Conservation (phyloP, 192 early-diverging fungal species). For the Gamsiella multidivaricata region DNA sequence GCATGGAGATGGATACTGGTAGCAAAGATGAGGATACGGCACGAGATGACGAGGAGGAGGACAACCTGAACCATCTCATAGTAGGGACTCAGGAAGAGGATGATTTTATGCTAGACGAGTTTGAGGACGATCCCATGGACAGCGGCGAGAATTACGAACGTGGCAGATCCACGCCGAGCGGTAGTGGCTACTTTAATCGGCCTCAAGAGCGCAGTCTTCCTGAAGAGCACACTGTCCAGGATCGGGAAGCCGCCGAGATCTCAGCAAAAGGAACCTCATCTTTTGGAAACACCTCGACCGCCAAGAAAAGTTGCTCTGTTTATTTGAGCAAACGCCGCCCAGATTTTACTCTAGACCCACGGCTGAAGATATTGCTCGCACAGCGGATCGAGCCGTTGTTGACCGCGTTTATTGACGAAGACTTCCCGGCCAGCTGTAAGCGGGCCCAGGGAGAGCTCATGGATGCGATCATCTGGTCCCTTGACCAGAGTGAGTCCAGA, state of each 20-base stretch:
- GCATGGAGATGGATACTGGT: neutral
- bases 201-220: conserved; percentile 15
- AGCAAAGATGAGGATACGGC: conserved; percentile 10
- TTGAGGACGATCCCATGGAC: conserved; percentile 11
- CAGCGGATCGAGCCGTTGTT: conserved; percentile 38
- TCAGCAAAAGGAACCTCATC: neutral
- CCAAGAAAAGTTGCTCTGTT: neutral
- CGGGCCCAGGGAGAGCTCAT: conserved; percentile 45
- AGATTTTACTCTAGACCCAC: conserved; percentile 17
- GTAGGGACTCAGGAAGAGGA: conserved; percentile 7
- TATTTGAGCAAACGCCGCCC: conserved; percentile 9
- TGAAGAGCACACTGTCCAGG: neutral
- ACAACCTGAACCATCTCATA: neutral
- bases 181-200: neutral
- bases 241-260: neutral
- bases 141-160: conserved; percentile 5
- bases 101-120: neutral
- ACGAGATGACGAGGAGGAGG: conserved; percentile 3
- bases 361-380: conserved; percentile 29
- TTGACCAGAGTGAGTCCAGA: conserved; percentile 16
- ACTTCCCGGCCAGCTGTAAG: conserved; percentile 40
- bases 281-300: neutral
- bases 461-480: conserved; percentile 40
- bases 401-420: conserved; percentile 34
- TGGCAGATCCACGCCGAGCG: neutral